Base-by-base conservation (phyloP, 306 rosid genomes). In the Lathyrus sativus region DNA sequence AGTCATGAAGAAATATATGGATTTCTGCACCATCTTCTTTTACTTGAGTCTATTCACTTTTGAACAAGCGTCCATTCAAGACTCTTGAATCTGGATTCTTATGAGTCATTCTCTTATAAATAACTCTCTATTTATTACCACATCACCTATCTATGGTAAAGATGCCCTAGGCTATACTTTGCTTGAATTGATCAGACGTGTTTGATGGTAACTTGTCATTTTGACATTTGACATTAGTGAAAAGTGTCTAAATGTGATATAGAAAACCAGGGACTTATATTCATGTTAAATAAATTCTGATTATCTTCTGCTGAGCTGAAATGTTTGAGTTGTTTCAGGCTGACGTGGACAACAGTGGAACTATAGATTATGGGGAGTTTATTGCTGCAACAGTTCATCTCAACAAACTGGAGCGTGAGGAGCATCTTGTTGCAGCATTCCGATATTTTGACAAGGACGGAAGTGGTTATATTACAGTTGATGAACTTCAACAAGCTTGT, bases 301-400 rank as follows among this genome's bases (percentile, higher is more conserved):
- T 70, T 14, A 26, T 76, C 61, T 70, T 65, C 38, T 45, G 15
- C 71, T 26, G 41, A 38, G 53, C 89, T 78, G 28, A 87, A 75
- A 75, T 70, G 69, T 46, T 76, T 68, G 76, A 35, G 59, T 78
- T 73, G 35, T 84, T 74, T 69, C 89, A 91, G 98, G 98, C 98
- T 81, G 98, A 91, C 76, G 91, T 91, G 70, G 98, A 91, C 82
- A 91, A 87, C 68, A 91, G 95, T 76, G 98, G 98, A 59, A 91
- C 98, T 28, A 91, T 91, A 68, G 98, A 91, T 80, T 91, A 91
- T 68, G 98, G 98, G 62, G 98, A 91, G 73, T 91, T 91, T 75
- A 86, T 91, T 71, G 98, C 98, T 58, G 98, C 98, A 39, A 91
- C 98, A 41, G 89, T 91, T 76, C 98, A 91, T 83, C 98, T 91